Evolutionary conservation across 1,284 basidiomycete genomes (phyloP).

Genomic region (Gomphus sp.): DNA sequence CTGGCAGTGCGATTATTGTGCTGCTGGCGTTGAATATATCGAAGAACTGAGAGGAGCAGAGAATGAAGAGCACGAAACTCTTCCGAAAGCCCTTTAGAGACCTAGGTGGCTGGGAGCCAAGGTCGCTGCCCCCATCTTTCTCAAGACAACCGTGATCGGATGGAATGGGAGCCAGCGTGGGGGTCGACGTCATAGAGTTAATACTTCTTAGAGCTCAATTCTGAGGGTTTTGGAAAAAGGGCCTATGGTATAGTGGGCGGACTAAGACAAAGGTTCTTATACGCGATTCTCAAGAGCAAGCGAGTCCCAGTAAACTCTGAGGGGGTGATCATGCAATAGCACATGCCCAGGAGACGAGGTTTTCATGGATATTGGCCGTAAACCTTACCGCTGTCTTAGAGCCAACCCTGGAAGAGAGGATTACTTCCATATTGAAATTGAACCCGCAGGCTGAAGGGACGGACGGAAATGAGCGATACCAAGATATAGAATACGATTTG

Average conservation of each 20-base stretch:
- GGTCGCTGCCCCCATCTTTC: background rate
- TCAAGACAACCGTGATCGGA: background rate
- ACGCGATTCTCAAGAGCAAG: background rate
- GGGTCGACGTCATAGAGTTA: background rate
- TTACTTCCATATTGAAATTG: no score
- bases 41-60: constrained; percentile 27
- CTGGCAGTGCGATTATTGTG: constrained; percentile 13
- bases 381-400: background rate
- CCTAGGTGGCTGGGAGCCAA: background rate
- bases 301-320: background rate
- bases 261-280: background rate
- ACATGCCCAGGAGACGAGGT: background rate
- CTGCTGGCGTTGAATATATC: constrained; percentile 24
- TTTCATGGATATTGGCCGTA: background rate
- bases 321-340: background rate
- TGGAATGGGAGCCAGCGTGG: background rate
- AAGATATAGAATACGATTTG: background rate
- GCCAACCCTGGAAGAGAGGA: no score
- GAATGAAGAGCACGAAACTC: constrained; percentile 14
- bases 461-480: background rate
- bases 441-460: no score
- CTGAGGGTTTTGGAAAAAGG: background rate
- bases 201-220: background rate
- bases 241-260: background rate
- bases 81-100: background rate